phyloP scores from a whole-genome alignment of 1,139 yeast genomes.

The Debaryomyces fabryi region DNA sequence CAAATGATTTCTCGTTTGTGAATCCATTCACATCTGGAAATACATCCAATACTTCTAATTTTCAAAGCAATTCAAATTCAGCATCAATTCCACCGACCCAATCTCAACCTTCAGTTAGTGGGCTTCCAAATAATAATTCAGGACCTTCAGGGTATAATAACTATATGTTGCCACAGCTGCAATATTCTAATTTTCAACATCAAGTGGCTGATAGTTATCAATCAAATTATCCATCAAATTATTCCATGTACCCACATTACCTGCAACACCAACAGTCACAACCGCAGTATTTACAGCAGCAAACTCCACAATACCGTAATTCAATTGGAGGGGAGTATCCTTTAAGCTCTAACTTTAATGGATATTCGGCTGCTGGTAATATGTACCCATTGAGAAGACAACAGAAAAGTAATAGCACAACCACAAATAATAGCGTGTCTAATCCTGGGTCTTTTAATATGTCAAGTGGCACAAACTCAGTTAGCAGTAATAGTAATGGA shows the following conservation, averaged over 20 bases:
- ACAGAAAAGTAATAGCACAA: constrained; percentile 4
- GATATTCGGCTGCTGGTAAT: constrained; percentile 1
- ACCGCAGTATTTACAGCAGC: constrained; percentile 3
- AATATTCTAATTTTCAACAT: constrained; percentile 7
- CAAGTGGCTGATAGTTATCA: constrained; percentile 1
- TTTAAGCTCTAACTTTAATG: constrained; percentile 19
- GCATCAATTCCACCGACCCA: neutral
- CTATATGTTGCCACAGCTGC: constrained; percentile 5
- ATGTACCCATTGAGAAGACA: constrained; percentile 6
- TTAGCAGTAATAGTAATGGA: neutral
- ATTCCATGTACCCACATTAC: constrained; percentile 2
- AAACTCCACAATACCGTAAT: constrained; percentile 9
- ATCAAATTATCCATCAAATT: constrained; percentile 1
- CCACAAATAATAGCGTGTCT: neutral
- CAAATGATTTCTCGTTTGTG: constrained; percentile 5
- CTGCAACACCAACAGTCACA: constrained; percentile 7
- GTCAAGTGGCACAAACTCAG: neutral
- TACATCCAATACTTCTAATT: neutral
- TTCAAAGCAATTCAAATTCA: neutral
- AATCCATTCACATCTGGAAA: constrained; percentile 5
- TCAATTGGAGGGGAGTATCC: constrained; percentile 18
- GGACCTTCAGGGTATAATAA: neutral
- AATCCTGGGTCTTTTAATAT: neutral
- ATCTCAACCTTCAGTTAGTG: neutral
- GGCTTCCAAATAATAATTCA: neutral